phyloP scores from a whole-genome alignment of 2,329 filamentous ascomycete species.

The Fusarium sp. region DNA sequence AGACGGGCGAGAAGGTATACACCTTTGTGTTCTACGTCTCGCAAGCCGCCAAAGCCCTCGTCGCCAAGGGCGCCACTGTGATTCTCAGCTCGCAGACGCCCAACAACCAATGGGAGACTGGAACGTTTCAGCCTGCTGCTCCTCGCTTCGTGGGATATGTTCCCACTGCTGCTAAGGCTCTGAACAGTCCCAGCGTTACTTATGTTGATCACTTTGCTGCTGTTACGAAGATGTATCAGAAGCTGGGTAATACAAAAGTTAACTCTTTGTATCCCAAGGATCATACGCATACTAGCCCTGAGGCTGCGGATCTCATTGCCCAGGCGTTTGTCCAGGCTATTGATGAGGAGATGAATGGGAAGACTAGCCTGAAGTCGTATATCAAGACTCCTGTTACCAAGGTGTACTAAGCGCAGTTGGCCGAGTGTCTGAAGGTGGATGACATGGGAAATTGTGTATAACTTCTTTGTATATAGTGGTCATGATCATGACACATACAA shows the following conservation, averaged over 20 bases:
- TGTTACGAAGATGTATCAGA: conserved; percentile 61
- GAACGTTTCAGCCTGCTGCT: conserved; percentile 57
- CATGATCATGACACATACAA: not conserved
- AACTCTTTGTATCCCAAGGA: conserved; percentile 66
- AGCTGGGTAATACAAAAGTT: conserved; percentile 58
- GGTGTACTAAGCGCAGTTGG: conserved; percentile 26
- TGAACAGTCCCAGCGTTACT: conserved; percentile 54
- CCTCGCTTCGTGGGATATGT: conserved; percentile 67
- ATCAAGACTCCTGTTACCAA: conserved; percentile 41
- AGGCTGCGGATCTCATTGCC: conserved; percentile 64
- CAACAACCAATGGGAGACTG: conserved; percentile 68
- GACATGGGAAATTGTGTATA: not conserved
- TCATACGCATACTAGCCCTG: conserved; percentile 69
- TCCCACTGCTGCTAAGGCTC: conserved; percentile 49
- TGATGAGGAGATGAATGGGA: conserved; percentile 43
- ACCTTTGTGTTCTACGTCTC: conserved; percentile 69
- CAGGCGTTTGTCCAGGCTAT: conserved; percentile 59
- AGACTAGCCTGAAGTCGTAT: conserved; percentile 37
- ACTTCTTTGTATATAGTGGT: not conserved
- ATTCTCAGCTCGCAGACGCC: conserved; percentile 66
- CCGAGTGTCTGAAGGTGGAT: too few relatives aligned
- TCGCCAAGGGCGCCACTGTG: conserved; percentile 67
- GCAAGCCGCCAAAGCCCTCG: conserved; percentile 63
- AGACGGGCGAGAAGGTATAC: conserved; percentile 59
- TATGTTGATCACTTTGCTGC: conserved; percentile 71